These are phyloP conservation scores for Trametes polyzona DNA, from an alignment of 1,284 basidiomycete species.

Conservation along the genomic window DNA sequence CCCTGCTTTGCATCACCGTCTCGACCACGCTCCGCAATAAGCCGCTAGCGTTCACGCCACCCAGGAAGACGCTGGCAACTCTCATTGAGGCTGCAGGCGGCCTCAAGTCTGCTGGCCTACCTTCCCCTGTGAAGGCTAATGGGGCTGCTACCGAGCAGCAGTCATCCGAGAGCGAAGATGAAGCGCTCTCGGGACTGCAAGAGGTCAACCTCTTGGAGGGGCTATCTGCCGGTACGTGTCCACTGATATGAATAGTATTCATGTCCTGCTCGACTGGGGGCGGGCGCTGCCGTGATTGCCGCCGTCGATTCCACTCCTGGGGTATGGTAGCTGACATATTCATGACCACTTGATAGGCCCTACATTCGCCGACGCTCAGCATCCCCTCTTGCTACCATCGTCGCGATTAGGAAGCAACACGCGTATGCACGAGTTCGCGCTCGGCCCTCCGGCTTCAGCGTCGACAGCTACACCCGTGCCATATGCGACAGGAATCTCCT, in stretches of 20 bases:
- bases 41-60: conserved; percentile 54
- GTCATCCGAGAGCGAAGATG: conserved; percentile 33
- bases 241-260: no score
- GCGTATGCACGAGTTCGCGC: conserved; percentile 64
- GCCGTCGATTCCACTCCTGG: no score
- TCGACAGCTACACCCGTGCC: conserved; percentile 43
- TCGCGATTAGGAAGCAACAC: conserved; percentile 66
- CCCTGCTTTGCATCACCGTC: conserved; percentile 79
- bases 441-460: conserved; percentile 52
- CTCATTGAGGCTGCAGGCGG: conserved; percentile 46
- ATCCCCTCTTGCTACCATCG: conserved; percentile 56
- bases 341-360: no score
- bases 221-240: conserved; percentile 50
- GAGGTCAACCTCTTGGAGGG: conserved; percentile 84
- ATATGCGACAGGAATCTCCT: conserved; percentile 42
- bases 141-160: conserved; percentile 2
- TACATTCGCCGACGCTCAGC: conserved; percentile 44
- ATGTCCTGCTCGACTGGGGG: no score
- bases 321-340: no score
- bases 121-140: conserved; percentile 23
- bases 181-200: conserved; percentile 60
- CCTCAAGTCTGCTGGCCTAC: conserved; percentile 25
- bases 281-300: no score
- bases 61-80: conserved; percentile 54
- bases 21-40: conserved; percentile 81